Percentiles rank a stretch among this genome's conserved stretches.
Evolutionary conservation across 2,329 filamentous ascomycete genomes (phyloP).

Genomic region (Colletotrichum tamarilloi): DNA sequence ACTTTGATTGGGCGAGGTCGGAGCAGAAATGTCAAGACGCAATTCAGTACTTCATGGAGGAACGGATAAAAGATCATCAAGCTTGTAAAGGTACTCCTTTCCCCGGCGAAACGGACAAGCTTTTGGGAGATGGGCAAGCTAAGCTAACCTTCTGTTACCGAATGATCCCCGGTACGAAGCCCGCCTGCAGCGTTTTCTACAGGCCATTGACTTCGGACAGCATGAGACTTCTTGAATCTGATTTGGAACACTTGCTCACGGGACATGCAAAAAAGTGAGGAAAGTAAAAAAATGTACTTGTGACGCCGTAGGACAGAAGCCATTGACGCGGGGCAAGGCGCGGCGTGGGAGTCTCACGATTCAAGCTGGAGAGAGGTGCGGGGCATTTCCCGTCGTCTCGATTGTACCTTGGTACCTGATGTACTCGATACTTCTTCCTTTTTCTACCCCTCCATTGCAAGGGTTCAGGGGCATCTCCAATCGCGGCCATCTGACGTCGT

Average conservation of each 20-base stretch:
- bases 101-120: not conserved
- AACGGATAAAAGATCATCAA: not conserved
- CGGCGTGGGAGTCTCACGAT: conserved; percentile 4
- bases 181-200: not conserved
- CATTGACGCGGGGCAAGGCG: conserved; percentile 11
- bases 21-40: not conserved
- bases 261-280: too few species aligned
- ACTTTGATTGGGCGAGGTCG: conserved; percentile 6
- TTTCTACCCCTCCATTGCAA: not conserved
- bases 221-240: not conserved
- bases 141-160: not conserved
- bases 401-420: not conserved
- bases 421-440: not conserved
- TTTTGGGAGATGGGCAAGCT: not conserved
- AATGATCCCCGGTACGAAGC: not conserved
- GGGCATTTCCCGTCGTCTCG: not conserved
- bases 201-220: not conserved
- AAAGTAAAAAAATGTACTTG: not conserved
- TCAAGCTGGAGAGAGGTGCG: conserved; percentile 4
- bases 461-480: conserved; percentile 18
- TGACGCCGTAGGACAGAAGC: not conserved
- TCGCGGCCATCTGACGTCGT: conserved; percentile 12
- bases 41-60: not conserved
- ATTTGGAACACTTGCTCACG: not conserved
- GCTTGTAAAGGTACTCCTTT: conserved; percentile 4